Conservation (phyloP, 1,284 basidiomycete genomes). For the Heterobasidion annosum region DNA sequence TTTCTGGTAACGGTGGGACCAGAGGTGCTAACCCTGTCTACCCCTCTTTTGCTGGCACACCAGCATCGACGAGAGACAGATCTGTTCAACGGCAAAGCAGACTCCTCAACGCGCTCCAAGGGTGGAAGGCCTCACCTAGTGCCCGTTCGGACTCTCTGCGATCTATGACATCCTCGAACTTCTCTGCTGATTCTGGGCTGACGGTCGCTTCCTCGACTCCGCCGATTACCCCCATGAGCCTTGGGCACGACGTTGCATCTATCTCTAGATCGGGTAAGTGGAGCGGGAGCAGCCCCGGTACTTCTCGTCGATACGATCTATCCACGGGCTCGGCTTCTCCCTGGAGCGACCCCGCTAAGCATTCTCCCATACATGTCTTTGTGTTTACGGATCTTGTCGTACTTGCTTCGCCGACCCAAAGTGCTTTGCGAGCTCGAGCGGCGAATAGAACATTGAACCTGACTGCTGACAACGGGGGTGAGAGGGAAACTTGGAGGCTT, state of each 20-base stretch:
- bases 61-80: background rate
- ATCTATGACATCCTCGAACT: constrained; percentile 30
- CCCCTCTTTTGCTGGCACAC: background rate
- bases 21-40: background rate
- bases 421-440: constrained; percentile 24
- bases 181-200: constrained; percentile 20
- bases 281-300: background rate
- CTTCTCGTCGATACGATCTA: background rate
- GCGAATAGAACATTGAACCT: background rate
- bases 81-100: constrained; percentile 17
- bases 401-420: constrained; percentile 21
- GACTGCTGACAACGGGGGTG: constrained; percentile 16
- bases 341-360: background rate
- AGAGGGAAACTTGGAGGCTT: constrained; percentile 29
- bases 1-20: background rate
- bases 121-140: constrained; percentile 27
- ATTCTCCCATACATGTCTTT: constrained; percentile 24
- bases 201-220: constrained; percentile 14
- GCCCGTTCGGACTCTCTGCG: constrained; percentile 35
- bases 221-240: constrained; percentile 10
- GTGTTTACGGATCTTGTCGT: constrained; percentile 47
- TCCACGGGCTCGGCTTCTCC: background rate
- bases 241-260: background rate
- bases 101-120: constrained; percentile 31
- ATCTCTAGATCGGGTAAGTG: background rate